Conservation (phyloP, 441 rosid species). For the Melastoma candidum region DNA sequence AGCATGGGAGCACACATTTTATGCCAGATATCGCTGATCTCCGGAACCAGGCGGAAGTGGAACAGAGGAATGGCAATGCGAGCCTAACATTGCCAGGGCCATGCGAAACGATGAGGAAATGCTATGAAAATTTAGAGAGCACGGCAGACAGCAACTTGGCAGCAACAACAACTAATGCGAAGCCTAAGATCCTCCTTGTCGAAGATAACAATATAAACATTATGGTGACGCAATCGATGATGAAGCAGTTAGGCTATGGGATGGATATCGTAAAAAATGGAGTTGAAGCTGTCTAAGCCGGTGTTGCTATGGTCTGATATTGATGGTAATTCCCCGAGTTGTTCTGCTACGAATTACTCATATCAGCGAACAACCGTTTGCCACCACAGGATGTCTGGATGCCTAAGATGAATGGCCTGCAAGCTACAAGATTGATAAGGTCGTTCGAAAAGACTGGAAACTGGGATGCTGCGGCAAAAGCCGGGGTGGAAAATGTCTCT, state of each 20-base stretch:
- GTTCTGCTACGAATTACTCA: background rate
- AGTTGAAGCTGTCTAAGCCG: constrained; percentile 69
- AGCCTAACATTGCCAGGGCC: constrained; percentile 23
- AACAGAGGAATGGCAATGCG: constrained; percentile 7
- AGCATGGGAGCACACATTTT: constrained; percentile 16
- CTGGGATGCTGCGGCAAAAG: constrained; percentile 70
- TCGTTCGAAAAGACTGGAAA: constrained; percentile 76
- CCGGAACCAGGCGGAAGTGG: constrained; percentile 9
- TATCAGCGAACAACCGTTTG: background rate
- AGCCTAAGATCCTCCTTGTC: constrained; percentile 84
- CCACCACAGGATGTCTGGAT: constrained; percentile 79
- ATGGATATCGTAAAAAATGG: constrained; percentile 77
- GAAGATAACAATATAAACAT: constrained; percentile 91
- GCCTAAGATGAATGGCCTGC: constrained; percentile 89
- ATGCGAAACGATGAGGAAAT: constrained; percentile 27
- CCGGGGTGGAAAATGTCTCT: constrained; percentile 44
- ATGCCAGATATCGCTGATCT: constrained; percentile 15
- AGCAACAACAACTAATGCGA: constrained; percentile 20
- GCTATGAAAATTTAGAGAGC: constrained; percentile 16
- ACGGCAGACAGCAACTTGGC: constrained; percentile 20
- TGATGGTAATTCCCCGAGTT: constrained; percentile 54
- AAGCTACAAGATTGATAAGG: constrained; percentile 85
- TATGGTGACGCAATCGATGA: constrained; percentile 74
- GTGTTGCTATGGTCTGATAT: constrained; percentile 50
- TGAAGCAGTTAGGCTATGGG: constrained; percentile 70